Evolutionary conservation across 805 yeast species (phyloP).

Genomic region (Zygotorulaspora sp.): DNA sequence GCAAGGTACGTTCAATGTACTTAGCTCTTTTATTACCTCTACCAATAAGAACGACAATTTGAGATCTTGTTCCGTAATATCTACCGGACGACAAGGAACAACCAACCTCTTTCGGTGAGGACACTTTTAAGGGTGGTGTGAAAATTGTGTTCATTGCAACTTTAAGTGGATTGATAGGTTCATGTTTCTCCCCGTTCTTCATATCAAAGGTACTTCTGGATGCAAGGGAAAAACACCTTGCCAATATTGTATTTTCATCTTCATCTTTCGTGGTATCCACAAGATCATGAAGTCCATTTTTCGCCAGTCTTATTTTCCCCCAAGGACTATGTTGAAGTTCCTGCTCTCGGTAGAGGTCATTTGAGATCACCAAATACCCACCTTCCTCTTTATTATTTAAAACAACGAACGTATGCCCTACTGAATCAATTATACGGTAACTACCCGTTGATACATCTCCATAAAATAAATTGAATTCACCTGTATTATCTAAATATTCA

Average conservation of each 20-base stretch:
- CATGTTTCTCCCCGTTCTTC: slow-evolving; percentile 34
- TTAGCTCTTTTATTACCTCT: slow-evolving; percentile 43
- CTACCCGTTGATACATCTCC: slow-evolving; percentile 30
- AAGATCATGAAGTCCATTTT: slow-evolving; percentile 38
- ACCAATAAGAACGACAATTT: slow-evolving; percentile 65
- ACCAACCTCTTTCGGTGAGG: slow-evolving; percentile 30
- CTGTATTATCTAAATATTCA: slow-evolving; percentile 21
- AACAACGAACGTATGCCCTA: slow-evolving; percentile 30
- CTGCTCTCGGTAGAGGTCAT: slow-evolving; percentile 28
- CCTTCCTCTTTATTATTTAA: slow-evolving; percentile 25
- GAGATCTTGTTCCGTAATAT: slow-evolving; percentile 84
- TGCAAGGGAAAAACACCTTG: slow-evolving; percentile 50
- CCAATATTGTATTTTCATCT: slow-evolving; percentile 38
- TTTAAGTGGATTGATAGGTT: slow-evolving; percentile 25
- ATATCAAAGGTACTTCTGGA: slow-evolving; percentile 41
- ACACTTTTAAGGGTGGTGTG: slow-evolving; percentile 57
- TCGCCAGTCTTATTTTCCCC: slow-evolving; percentile 65
- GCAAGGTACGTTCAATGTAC: slow-evolving; percentile 60
- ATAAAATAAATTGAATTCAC: slow-evolving; percentile 37
- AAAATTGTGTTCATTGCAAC: slow-evolving; percentile 57
- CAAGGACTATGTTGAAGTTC: slow-evolving; percentile 58
- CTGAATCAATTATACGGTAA: slow-evolving; percentile 29
- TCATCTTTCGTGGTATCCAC: slow-evolving; percentile 22
- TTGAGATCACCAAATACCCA: slow-evolving; percentile 27
- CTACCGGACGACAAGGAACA: slow-evolving; percentile 42